Base-by-base conservation (phyloP, 768 basidiomycete genomes). In the Trichaptum fuscoviolaceum region DNA sequence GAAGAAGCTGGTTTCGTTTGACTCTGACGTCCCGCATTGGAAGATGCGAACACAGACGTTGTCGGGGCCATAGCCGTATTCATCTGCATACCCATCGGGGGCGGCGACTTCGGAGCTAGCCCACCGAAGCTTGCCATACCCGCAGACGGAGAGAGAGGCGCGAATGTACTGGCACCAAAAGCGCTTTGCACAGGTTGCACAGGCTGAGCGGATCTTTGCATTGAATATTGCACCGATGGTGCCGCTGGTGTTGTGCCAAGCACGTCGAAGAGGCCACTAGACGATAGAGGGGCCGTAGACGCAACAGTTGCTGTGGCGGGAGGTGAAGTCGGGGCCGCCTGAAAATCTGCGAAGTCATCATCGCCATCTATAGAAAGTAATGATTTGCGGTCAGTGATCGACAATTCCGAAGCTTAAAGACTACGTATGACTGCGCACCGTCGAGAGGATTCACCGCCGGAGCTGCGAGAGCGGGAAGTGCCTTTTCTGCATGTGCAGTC, bases 271-370 rank as follows among this genome's bases (percentile, higher is more conserved):
- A 88, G 73, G 69, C 82, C 73, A 63, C 73, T 52, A 73, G 69
- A 65, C 69, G 67, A 64, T 71, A 26, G 6, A 23, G 30, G 17
- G 4, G 30, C 24, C 10, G 20, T 69, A 61, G 77, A 70, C 3
- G 77, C 81, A 26, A 80, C 74, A 66, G 78, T 71, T 59, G 76
- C 67, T 25, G 80, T 79, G 7, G 75, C 73, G 9, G 75, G 72
- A 66, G 62, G 74, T 62, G 77, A 77, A 17, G 79, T 72, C 20
- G 90, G 90, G 1, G 89, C 91, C 23, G 85, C 87, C 75, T 92
- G 89, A 80, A 95, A 95, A 74, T 94, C 93, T 63, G 85, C 87
- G 70, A 95, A 95, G 63, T 95, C 93, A 69, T 95, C 93, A 71
- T 92, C 91, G 57, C 35, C 65, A 84, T 66, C 66, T 24, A 66